A percentile compares a stretch with the other conserved stretches of the same genome.
These are phyloP conservation scores for Sphaerobolus stellatus DNA, from an alignment of 1,284 basidiomycete genomes.

Conservation along the genomic window DNA sequence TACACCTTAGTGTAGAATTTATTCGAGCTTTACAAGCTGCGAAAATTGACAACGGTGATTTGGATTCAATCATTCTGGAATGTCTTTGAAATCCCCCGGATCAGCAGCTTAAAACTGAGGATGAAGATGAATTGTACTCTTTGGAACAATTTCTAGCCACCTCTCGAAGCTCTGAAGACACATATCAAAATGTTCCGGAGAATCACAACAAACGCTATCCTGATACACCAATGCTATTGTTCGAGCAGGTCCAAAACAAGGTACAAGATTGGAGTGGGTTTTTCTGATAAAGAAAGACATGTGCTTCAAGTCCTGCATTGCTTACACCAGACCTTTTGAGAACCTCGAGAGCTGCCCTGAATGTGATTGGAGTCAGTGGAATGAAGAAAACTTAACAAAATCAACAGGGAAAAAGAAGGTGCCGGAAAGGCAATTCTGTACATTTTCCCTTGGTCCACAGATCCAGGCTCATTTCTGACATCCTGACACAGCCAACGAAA, in stretches of 20 bases:
- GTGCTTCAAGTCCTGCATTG: conserved; percentile 35
- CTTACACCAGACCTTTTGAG: conserved; percentile 33
- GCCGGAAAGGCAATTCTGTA: conserved; percentile 26
- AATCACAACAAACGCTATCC: conserved; percentile 22
- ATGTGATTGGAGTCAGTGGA: conserved; percentile 25
- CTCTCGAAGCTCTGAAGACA: conserved; percentile 25
- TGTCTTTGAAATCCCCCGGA: conserved; percentile 29
- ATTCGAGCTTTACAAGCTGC: neutral
- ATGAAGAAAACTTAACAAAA: neutral
- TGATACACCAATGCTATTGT: conserved; percentile 21
- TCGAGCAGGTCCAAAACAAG: conserved; percentile 21
- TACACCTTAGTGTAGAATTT: no score
- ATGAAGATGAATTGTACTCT: conserved; percentile 24
- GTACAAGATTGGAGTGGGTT: conserved; percentile 23
- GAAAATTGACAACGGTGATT: neutral
- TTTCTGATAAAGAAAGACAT: conserved; percentile 31
- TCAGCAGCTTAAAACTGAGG: conserved; percentile 21
- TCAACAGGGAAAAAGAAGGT: neutral
- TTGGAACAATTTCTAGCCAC: conserved; percentile 26
- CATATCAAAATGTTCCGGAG: conserved; percentile 21
- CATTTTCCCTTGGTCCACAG: conserved; percentile 37
- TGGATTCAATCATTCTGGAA: conserved; percentile 18
- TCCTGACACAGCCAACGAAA: conserved; percentile 22
- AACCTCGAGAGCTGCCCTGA: conserved; percentile 30
- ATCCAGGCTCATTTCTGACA: conserved; percentile 32